phyloP scores from a whole-genome alignment of 2,329 filamentous ascomycete species.

The Tolypocladium pustulatum region DNA sequence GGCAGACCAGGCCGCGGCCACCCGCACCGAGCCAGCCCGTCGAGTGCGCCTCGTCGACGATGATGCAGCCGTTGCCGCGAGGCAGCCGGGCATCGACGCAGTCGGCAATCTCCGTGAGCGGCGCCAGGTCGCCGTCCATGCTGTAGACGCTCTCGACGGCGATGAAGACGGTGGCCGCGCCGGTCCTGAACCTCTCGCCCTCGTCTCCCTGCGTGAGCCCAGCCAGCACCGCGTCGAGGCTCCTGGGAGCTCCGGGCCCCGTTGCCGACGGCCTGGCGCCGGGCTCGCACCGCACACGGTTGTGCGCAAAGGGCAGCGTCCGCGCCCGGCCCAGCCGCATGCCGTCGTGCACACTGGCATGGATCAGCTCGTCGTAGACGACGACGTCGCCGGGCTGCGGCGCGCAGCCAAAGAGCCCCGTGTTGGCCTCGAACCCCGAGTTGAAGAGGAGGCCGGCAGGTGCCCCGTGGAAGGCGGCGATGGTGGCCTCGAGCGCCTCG shows the following conservation, averaged over 20 bases:
- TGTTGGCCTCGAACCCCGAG: constrained; percentile 57
- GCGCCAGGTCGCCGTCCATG: constrained; percentile 71
- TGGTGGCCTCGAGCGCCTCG: constrained; percentile 32
- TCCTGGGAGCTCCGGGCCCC: not conserved
- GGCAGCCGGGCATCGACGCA: constrained; percentile 47
- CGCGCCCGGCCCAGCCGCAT: constrained; percentile 54
- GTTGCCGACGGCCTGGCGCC: not conserved
- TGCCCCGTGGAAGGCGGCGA: constrained; percentile 37
- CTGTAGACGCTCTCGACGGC: constrained; percentile 65
- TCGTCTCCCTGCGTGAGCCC: constrained; percentile 21
- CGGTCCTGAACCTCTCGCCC: constrained; percentile 20
- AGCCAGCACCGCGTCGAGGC: constrained; percentile 16
- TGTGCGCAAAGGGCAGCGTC: constrained; percentile 46
- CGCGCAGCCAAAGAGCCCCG: constrained; percentile 49
- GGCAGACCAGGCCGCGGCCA: constrained; percentile 48
- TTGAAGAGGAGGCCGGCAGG: constrained; percentile 39
- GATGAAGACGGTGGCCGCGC: constrained; percentile 49
- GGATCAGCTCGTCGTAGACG: constrained; percentile 65
- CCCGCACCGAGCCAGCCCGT: constrained; percentile 46
- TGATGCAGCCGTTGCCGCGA: constrained; percentile 45
- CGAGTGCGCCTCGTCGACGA: constrained; percentile 61
- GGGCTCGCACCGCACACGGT: constrained; percentile 24
- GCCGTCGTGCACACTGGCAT: constrained; percentile 70
- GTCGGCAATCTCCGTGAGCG: constrained; percentile 48
- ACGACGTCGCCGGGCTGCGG: constrained; percentile 52